Percentiles rank a stretch among this genome's conserved stretches.
phyloP scores from a whole-genome alignment of 2,329 filamentous ascomycete species.

The Penicillium sp. region DNA sequence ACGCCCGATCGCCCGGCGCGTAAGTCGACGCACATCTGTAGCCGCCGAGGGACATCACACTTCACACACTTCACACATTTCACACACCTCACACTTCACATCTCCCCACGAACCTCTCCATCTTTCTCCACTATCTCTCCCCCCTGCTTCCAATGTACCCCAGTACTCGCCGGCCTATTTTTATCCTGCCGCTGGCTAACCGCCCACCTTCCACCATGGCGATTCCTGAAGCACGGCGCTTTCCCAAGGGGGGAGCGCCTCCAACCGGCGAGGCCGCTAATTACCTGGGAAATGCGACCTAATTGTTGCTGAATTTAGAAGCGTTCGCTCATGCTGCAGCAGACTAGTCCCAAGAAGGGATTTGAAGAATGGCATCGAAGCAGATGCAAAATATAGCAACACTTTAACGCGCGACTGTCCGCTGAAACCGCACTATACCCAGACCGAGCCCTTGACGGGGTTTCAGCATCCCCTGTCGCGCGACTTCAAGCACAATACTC shows the following conservation, averaged over 20 bases:
- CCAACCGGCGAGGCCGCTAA: conserved; percentile 22
- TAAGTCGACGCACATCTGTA: conserved; percentile 27
- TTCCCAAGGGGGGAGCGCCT: conserved; percentile 4
- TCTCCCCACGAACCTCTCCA: background rate
- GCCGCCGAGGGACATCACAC: conserved; percentile 23
- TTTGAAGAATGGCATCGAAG: conserved; percentile 32
- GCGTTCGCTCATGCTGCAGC: conserved; percentile 26
- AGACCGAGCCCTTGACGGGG: conserved; percentile 17
- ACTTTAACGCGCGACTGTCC: conserved; percentile 44
- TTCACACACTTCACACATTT: conserved; percentile 5
- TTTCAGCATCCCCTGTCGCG: conserved; percentile 33
- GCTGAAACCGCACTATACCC: conserved; percentile 38
- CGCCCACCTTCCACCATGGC: conserved; percentile 18
- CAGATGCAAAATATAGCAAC: conserved; percentile 47
- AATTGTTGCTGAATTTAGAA: conserved; percentile 36
- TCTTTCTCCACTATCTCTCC: background rate
- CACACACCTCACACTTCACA: conserved; percentile 5
- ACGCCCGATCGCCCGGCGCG: conserved; percentile 25
- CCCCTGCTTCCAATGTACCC: conserved; percentile 12
- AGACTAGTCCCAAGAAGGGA: conserved; percentile 26
- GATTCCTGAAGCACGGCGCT: conserved; percentile 24
- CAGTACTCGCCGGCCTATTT: conserved; percentile 27
- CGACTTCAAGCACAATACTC: conserved; percentile 25
- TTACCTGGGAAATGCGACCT: conserved; percentile 28
- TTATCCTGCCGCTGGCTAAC: conserved; percentile 23